A percentile compares a stretch with the other conserved stretches of the same genome.
Conservation (phyloP, 148 eudicot species). For the Mesembryanthemum crystallinum region DNA sequence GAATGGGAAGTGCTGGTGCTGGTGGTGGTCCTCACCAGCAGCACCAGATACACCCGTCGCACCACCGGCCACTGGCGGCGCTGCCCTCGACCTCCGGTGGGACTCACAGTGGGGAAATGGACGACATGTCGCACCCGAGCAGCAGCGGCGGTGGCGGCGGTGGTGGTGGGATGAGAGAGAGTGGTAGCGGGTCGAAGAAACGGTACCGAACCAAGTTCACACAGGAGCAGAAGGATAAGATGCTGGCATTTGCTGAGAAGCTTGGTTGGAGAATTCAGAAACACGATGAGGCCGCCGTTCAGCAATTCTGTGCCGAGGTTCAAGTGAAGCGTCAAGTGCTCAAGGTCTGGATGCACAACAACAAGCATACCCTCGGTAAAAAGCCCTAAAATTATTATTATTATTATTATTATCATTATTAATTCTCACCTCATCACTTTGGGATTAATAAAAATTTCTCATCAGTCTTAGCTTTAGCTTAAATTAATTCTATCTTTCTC, state of each 20-base stretch:
- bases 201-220: conserved; percentile 43
- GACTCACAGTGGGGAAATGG: conserved; percentile 44
- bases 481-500: no score
- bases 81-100: conserved; percentile 34
- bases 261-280: conserved; percentile 57
- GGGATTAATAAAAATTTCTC: not conserved
- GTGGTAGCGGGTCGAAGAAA: conserved; percentile 23
- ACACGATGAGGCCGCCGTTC: conserved; percentile 46
- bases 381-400: conserved; percentile 36
- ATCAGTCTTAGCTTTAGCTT: no score
- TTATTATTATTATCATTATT: not conserved
- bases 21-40: not conserved
- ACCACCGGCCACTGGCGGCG: conserved; percentile 30
- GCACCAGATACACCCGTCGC: no score
- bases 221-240: conserved; percentile 52
- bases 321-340: conserved; percentile 47
- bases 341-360: conserved; percentile 65
- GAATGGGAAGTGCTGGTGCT: no score
- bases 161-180: conserved; percentile 13
- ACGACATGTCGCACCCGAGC: conserved; percentile 52
- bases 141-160: conserved; percentile 40
- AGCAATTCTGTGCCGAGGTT: conserved; percentile 43
- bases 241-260: conserved; percentile 50
- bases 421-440: not conserved
- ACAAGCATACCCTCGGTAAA: conserved; percentile 65